Percentiles rank a stretch among this genome's conserved stretches.
These are phyloP conservation scores for Abelmoschus esculentus DNA, from an alignment of 345 rosid genomes.

Conservation along the genomic window DNA sequence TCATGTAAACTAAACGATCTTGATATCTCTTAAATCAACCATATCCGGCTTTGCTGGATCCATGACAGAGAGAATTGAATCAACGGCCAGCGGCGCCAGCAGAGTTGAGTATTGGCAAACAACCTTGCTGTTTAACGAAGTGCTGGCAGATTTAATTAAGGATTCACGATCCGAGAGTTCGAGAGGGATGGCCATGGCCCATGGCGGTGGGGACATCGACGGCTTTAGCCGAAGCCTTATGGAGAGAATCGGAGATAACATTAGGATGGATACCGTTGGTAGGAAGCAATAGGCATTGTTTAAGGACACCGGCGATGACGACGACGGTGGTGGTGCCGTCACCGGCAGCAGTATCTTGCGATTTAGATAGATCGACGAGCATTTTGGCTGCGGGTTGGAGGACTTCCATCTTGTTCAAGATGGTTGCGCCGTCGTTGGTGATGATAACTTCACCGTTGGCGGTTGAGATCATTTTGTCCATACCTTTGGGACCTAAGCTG, in stretches of 20 bases:
- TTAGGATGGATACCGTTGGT: constrained; percentile 86
- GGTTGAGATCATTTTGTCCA: constrained; percentile 98
- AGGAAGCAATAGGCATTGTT: constrained; percentile 64
- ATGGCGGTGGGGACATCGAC: constrained; percentile 61
- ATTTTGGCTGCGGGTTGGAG: constrained; percentile 97
- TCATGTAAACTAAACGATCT: constrained; percentile 94
- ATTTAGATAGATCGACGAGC: constrained; percentile 93
- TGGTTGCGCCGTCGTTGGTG: constrained; percentile 97
- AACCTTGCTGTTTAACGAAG: constrained; percentile 89
- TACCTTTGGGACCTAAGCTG: constrained; percentile 92
- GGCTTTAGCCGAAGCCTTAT: constrained; percentile 60
- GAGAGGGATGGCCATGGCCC: constrained; percentile 79
- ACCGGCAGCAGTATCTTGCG: constrained; percentile 91
- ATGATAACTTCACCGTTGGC: constrained; percentile 90
- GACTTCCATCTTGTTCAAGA: constrained; percentile 92
- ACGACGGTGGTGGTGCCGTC: constrained; percentile 99
- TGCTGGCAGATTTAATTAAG: constrained; percentile 73
- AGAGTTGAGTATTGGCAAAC: constrained; percentile 91
- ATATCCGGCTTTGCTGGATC: constrained; percentile 75
- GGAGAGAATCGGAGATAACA: constrained; percentile 87
- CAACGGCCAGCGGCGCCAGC: constrained; percentile 93
- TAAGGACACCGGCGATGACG: constrained; percentile 83
- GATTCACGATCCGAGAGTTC: constrained; percentile 88
- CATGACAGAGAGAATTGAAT: constrained; percentile 68
- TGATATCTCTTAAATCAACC: constrained; percentile 88